These are phyloP conservation scores for Termitomyces sp. DNA, from an alignment of 768 basidiomycete genomes.

Conservation along the genomic window DNA sequence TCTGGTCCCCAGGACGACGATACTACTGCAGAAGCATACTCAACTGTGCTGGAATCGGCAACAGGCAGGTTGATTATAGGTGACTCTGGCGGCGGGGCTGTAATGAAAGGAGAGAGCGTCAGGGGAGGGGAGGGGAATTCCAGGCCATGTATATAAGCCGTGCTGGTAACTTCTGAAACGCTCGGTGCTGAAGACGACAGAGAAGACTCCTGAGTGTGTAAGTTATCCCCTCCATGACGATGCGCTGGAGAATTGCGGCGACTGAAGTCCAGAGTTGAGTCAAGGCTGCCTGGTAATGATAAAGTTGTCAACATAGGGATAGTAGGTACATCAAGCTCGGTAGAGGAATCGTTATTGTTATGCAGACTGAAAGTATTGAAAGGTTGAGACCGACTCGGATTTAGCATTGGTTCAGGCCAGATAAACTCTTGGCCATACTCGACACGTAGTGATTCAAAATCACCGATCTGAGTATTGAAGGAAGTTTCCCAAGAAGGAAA, in stretches of 20 bases:
- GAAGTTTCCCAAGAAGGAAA: slow-evolving; percentile 24
- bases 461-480: slow-evolving; percentile 15
- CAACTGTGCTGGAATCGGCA: slow-evolving; percentile 20
- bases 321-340: slow-evolving; percentile 18
- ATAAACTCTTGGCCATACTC: not conserved
- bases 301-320: slow-evolving; percentile 18
- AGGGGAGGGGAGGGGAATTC: slow-evolving; percentile 11
- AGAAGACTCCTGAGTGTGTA: slow-evolving; percentile 1
- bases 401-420: slow-evolving; percentile 2
- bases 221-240: not conserved
- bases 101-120: slow-evolving; percentile 16
- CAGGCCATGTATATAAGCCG: slow-evolving; percentile 7
- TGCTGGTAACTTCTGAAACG: slow-evolving; percentile 7
- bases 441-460: slow-evolving; percentile 5
- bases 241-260: slow-evolving; percentile 5
- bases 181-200: slow-evolving; percentile 4
- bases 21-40: slow-evolving; percentile 29
- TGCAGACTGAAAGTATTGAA: not conserved
- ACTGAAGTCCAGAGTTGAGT: slow-evolving; percentile 11
- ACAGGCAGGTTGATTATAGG: not conserved
- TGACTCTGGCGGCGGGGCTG: slow-evolving; percentile 8
- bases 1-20: slow-evolving; percentile 25
- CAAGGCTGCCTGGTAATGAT: slow-evolving; percentile 23
- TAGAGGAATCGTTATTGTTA: slow-evolving; percentile 14
- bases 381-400: slow-evolving; percentile 7